phyloP scores from a whole-genome alignment of 139 green algal species.

The Chlorella vulgaris region DNA sequence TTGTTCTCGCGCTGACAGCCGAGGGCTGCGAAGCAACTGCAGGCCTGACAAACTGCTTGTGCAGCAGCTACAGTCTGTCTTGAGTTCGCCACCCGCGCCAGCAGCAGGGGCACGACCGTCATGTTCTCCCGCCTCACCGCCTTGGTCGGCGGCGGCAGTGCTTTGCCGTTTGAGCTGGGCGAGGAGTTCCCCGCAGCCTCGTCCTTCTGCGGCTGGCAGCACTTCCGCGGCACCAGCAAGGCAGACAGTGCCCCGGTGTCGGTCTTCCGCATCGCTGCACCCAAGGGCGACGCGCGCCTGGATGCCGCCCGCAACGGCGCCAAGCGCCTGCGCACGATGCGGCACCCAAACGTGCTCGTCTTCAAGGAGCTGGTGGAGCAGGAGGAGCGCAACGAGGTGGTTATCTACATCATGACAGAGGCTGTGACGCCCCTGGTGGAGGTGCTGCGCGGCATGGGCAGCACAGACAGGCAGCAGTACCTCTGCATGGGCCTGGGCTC shows the following conservation, averaged over 20 bases:
- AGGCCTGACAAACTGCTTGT: too few relatives aligned
- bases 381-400: conserved; percentile 68
- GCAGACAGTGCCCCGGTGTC: conserved; percentile 76
- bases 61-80: too few relatives aligned
- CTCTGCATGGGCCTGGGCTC: conserved; percentile 88
- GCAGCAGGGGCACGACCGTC: too few relatives aligned
- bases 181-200: conserved; percentile 44
- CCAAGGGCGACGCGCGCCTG: conserved; percentile 62
- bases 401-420: conserved; percentile 89
- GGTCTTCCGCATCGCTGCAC: conserved; percentile 73
- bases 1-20: too few relatives aligned
- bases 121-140: conserved; percentile 88
- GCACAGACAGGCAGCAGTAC: conserved; percentile 76
- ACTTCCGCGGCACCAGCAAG: conserved; percentile 64
- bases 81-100: too few relatives aligned
- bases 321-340: conserved; percentile 79
- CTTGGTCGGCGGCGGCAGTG: conserved; percentile 61
- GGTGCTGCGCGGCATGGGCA: conserved; percentile 11
- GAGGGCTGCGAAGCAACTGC: too few relatives aligned
- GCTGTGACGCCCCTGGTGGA: conserved; percentile 69
- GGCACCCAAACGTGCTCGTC: conserved; percentile 85
- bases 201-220: conserved; percentile 78
- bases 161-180: conserved; percentile 74
- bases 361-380: conserved; percentile 85
- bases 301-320: conserved; percentile 79